Evolutionary conservation across 2,329 filamentous ascomycete species (phyloP).

Genomic region (Tolypocladium sp.): DNA sequence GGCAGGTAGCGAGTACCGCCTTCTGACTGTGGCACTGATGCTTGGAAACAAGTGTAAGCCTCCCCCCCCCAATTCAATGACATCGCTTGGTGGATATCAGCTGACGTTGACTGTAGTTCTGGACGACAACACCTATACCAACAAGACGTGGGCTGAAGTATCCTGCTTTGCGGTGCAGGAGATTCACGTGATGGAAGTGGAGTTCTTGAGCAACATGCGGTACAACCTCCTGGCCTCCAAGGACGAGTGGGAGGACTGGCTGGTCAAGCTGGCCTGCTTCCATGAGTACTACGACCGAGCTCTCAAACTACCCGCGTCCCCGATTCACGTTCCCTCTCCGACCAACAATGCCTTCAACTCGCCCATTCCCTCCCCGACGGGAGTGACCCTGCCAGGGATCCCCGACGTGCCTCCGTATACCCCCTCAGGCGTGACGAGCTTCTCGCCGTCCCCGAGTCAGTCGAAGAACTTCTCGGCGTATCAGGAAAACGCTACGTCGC

Average conservation of each 20-base stretch:
- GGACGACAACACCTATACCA: conserved; percentile 98
- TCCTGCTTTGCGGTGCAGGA: conserved; percentile 89
- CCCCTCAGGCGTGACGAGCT: conserved; percentile 21
- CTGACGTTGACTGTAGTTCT: conserved; percentile 48
- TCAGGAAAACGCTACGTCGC: conserved; percentile 33
- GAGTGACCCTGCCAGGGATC: conserved; percentile 17
- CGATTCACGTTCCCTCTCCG: conserved; percentile 31
- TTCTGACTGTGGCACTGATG: conserved; percentile 94
- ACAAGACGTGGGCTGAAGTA: conserved; percentile 98
- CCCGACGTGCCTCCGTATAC: conserved; percentile 23
- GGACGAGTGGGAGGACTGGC: conserved; percentile 81
- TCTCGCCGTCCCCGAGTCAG: conserved; percentile 30
- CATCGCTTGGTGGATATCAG: not conserved
- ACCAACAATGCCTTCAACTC: conserved; percentile 29
- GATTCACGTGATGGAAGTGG: conserved; percentile 99
- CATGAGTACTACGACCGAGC: conserved; percentile 73
- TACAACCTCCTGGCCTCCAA: conserved; percentile 86
- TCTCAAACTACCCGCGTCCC: conserved; percentile 32
- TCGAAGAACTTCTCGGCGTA: conserved; percentile 30
- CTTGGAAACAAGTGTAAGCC: conserved; percentile 86
- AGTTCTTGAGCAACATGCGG: conserved; percentile 96
- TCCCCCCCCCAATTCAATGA: no score
- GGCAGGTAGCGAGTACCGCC: conserved; percentile 82
- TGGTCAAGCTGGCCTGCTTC: conserved; percentile 73
- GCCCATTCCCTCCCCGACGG: conserved; percentile 41